A percentile compares a stretch with the other conserved stretches of the same genome.
Conservation (phyloP, 2,329 filamentous ascomycete genomes). For the Sclerotiophoma versabilis region DNA sequence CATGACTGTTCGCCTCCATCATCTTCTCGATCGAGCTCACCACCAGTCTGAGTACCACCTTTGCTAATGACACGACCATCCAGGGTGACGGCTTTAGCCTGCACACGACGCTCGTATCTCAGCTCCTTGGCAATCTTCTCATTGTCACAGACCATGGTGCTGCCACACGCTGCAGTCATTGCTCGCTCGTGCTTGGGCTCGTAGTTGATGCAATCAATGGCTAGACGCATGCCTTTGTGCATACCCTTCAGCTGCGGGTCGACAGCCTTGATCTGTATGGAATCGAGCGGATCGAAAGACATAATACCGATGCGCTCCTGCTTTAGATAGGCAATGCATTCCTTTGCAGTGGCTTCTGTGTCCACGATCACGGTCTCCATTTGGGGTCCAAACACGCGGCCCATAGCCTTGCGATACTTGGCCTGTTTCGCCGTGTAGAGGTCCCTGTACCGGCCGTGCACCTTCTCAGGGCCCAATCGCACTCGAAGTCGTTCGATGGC, state of each 20-base stretch:
- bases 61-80: slow-evolving; percentile 98
- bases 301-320: slow-evolving; percentile 86
- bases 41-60: slow-evolving; percentile 94
- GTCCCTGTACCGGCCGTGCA: slow-evolving; percentile 87
- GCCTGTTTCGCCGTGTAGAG: slow-evolving; percentile 97
- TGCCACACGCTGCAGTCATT: slow-evolving; percentile 93
- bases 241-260: slow-evolving; percentile 92
- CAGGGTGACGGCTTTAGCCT: slow-evolving; percentile 91
- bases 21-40: slow-evolving; percentile 72
- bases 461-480: slow-evolving; percentile 77
- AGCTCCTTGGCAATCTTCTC: slow-evolving; percentile 87
- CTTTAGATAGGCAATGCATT: slow-evolving; percentile 93
- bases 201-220: slow-evolving; percentile 96
- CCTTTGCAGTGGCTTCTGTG: slow-evolving; percentile 89
- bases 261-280: slow-evolving; percentile 91
- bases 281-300: slow-evolving; percentile 95
- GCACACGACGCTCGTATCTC: slow-evolving; percentile 82
- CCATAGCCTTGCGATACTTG: slow-evolving; percentile 92
- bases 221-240: slow-evolving; percentile 80
- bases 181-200: slow-evolving; percentile 87
- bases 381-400: slow-evolving; percentile 87
- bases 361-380: slow-evolving; percentile 96
- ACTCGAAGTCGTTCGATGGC: slow-evolving; percentile 86
- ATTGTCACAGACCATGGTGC: slow-evolving; percentile 91
- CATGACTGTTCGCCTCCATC: slow-evolving; percentile 79